Conservation (phyloP, 345 rosid species). For the Eucalyptus regnans region DNA sequence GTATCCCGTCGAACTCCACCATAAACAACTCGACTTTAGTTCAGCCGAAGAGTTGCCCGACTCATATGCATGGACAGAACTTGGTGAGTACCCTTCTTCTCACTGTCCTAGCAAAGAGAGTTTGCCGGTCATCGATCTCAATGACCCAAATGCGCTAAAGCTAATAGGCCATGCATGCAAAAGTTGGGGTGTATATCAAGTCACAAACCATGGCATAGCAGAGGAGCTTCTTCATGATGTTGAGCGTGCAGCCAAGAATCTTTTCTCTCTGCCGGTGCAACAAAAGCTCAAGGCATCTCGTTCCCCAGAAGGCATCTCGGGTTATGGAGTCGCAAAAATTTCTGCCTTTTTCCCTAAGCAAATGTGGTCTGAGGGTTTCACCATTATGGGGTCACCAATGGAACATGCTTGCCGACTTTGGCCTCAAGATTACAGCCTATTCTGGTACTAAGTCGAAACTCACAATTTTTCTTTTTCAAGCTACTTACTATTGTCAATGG, state of each 20-base stretch:
- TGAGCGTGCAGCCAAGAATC: constrained; percentile 25
- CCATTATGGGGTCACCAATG: constrained; percentile 59
- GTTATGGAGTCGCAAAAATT: constrained; percentile 76
- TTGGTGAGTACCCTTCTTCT: constrained; percentile 16
- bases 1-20: constrained; percentile 43
- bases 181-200: constrained; percentile 74
- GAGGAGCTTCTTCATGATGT: constrained; percentile 22
- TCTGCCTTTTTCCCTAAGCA: constrained; percentile 70
- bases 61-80: constrained; percentile 59
- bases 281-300: constrained; percentile 70
- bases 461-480: background rate
- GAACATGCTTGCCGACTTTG: constrained; percentile 76
- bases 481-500: background rate
- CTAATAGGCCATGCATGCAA: constrained; percentile 65
- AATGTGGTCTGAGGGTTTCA: constrained; percentile 99
- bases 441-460: constrained; percentile 38
- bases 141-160: constrained; percentile 28
- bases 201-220: constrained; percentile 67
- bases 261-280: constrained; percentile 49
- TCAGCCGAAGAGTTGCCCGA: constrained; percentile 63
- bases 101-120: constrained; percentile 7
- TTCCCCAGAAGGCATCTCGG: constrained; percentile 53
- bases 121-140: constrained; percentile 62
- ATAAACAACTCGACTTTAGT: constrained; percentile 39
- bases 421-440: constrained; percentile 46